Evolutionary conservation across 768 basidiomycete genomes (phyloP).

Genomic region (Phaffia australis): DNA sequence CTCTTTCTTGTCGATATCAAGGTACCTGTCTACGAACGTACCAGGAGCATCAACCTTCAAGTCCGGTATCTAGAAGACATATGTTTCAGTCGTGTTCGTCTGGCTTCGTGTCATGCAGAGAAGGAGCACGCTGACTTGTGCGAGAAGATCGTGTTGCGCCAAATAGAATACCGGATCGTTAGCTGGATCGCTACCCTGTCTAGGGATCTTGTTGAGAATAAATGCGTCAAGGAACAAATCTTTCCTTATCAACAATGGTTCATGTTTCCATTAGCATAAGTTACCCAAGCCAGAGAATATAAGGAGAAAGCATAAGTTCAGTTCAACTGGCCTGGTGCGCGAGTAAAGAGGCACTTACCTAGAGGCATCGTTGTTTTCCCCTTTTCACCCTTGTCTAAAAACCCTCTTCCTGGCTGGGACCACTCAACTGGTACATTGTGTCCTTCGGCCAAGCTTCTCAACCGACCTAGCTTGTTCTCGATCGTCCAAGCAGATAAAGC

Average conservation of each 20-base stretch:
- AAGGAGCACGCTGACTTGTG: neutral
- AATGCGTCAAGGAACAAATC: constrained; percentile 13
- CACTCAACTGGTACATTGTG: constrained; percentile 7
- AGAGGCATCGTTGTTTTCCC: constrained; percentile 15
- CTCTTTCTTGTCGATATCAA: constrained; percentile 12
- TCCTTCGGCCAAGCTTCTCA: constrained; percentile 6
- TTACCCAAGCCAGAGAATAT: too few species aligned
- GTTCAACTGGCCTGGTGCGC: too few species aligned
- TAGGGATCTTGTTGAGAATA: constrained; percentile 6
- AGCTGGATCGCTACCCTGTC: too few species aligned
- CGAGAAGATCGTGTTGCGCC: constrained; percentile 18
- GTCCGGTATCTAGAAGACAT: neutral
- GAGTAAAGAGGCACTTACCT: neutral
- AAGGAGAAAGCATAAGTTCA: too few species aligned
- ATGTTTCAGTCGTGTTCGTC: neutral
- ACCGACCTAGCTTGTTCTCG: constrained; percentile 6
- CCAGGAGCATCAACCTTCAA: constrained; percentile 7
- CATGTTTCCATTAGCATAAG: too few species aligned
- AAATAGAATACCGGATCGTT: constrained; percentile 9
- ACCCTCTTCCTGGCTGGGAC: constrained; percentile 5
- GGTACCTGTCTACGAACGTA: neutral
- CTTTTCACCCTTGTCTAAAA: constrained; percentile 17
- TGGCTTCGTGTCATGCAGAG: neutral
- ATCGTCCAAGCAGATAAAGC: constrained; percentile 17
- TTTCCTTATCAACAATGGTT: too few species aligned